Evolutionary conservation across 2,329 filamentous ascomycete species (phyloP), one percentile per base, ranked within the genome.

Genomic region (Fusarium nygamai): DNA sequence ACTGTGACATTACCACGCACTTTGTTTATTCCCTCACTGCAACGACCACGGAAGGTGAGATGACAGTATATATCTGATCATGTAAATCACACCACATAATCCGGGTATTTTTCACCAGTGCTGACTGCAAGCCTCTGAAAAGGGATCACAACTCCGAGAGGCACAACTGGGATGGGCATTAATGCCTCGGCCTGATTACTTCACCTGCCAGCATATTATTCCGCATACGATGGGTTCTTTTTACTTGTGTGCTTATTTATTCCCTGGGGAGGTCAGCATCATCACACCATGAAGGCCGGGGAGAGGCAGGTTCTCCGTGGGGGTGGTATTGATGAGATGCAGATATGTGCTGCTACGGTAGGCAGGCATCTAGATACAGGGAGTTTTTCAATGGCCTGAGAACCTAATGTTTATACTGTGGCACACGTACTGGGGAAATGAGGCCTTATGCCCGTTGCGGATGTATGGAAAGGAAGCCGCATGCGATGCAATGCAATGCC

Each of bases 101-200:
- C 22, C 41, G 12, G 41, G 27, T 33, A 69, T n/a, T 22, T 58
- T 69, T 66, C 33, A 27, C 41, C 44, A 61, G 39, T 58, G 54
- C 41, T 62, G 50, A 33, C 64, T 47, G 58, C 47, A 54, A 63
- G 59, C 27, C 29, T 60, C 67, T 63, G 47, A 66, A 77, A 74
- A 50, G 57, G 67, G 70, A 70, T 69, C 50, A n/a, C 46, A 72
- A 56, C 53, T 24, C 75, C 74, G 75, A 64, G 63, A 61, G 36
- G 46, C 38, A 56, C n/a, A 24, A 47, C 56, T 57, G 20, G 46
- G 58, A 67, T 54, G 38, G 65, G 64, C 39, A 54, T 56, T 57
- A 64, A 71, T 73, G 51, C 69, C 72, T 66, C 69, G 58, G 33
- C 24, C 54, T 59, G 65, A 46, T 51, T 47, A 62, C 24, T 46